Evolutionary conservation across 1,139 yeast species (phyloP).

Genomic region (Arxiozyma slooffiae): DNA sequence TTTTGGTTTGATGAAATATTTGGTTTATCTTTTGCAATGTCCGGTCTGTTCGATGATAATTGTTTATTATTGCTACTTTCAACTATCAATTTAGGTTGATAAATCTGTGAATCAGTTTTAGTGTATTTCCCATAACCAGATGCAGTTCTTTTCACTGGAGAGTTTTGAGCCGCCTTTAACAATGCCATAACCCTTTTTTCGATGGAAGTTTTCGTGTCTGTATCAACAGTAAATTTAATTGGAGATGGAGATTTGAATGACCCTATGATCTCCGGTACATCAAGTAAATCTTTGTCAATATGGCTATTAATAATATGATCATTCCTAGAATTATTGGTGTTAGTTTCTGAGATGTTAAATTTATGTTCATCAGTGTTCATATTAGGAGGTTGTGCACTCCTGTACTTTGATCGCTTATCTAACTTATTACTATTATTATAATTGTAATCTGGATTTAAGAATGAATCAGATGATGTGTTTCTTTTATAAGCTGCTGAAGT

Average conservation of each 20-base stretch:
- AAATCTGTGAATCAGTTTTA: constrained; percentile 18
- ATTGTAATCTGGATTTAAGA: not conserved
- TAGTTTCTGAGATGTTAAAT: not conserved
- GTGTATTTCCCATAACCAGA: constrained; percentile 53
- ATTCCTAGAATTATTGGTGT: too few species aligned
- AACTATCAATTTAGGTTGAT: not conserved
- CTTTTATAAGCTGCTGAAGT: not conserved
- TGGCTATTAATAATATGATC: not conserved
- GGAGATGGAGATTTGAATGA: constrained; percentile 6
- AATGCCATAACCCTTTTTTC: constrained; percentile 49
- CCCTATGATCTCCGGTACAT: not conserved
- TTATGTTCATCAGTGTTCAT: not conserved
- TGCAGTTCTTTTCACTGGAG: constrained; percentile 40
- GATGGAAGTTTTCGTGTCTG: constrained; percentile 33
- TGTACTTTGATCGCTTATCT: not conserved
- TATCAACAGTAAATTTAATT: constrained; percentile 6
- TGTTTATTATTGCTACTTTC: not conserved
- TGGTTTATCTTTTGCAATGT: not conserved
- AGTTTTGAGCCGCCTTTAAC: constrained; percentile 34
- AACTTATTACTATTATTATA: not conserved
- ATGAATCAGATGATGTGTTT: not conserved
- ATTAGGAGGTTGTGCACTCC: not conserved
- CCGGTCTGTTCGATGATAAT: not conserved
- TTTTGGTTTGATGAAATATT: not conserved
- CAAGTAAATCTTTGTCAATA: not conserved